Evolutionary conservation across 2,329 filamentous ascomycete species (phyloP).

Genomic region (Ophiostoma sp.): DNA sequence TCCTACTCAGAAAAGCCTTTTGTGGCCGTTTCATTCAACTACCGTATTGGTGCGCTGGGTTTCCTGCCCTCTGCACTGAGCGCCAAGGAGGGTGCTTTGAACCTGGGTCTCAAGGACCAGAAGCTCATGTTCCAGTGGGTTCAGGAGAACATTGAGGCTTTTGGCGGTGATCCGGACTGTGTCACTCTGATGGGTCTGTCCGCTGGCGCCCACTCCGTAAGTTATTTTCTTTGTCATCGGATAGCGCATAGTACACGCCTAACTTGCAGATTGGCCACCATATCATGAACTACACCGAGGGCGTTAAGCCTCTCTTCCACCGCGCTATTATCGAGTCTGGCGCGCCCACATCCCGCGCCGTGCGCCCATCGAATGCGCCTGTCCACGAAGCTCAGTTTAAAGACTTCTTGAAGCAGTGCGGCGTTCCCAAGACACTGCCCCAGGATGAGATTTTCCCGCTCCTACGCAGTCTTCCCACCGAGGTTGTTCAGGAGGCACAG

Average conservation of each 20-base stretch:
- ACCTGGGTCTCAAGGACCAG: constrained; percentile 53
- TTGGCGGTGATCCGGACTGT: constrained; percentile 27
- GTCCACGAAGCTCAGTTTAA: constrained; percentile 47
- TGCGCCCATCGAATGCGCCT: constrained; percentile 40
- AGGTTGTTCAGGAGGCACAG: constrained; percentile 34
- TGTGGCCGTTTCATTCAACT: constrained; percentile 43
- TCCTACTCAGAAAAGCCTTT: constrained; percentile 33
- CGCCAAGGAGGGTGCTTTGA: constrained; percentile 47
- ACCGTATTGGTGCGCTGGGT: constrained; percentile 61
- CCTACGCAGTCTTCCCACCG: constrained; percentile 37
- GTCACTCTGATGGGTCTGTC: constrained; percentile 27
- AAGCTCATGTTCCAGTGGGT: constrained; percentile 32
- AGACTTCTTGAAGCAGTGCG: constrained; percentile 44
- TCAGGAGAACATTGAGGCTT: constrained; percentile 26
- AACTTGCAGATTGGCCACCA: constrained; percentile 49
- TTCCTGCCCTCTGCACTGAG: constrained; percentile 48
- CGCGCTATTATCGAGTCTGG: constrained; percentile 40
- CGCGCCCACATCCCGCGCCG: constrained; percentile 38
- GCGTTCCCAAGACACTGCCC: constrained; percentile 41
- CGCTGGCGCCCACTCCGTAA: constrained; percentile 21
- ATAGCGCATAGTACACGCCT: background rate
- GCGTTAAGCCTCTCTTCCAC: constrained; percentile 35
- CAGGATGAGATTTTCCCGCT: constrained; percentile 43
- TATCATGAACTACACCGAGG: constrained; percentile 41
- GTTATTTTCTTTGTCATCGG: background rate